A percentile compares a stretch with the other conserved stretches of the same genome.
Conservation (phyloP, 805 yeast genomes). For the Schwanniomyces pseudopolymorphus region DNA sequence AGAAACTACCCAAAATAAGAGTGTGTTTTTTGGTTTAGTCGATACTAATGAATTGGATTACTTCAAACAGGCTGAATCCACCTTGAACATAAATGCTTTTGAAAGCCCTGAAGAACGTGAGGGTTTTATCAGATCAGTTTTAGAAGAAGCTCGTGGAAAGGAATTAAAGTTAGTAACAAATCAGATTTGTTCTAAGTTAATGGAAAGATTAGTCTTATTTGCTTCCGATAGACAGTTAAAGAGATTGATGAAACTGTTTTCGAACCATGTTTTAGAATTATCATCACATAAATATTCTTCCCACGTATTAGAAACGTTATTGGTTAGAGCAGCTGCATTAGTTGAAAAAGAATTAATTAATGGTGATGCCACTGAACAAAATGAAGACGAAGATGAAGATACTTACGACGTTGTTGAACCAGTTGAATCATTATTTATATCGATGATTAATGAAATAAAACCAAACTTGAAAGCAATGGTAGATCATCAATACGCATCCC, state of each 20-base stretch:
- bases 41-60: constrained; percentile 85
- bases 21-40: constrained; percentile 75
- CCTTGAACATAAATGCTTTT: constrained; percentile 78
- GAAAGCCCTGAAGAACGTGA: constrained; percentile 67
- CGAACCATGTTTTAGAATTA: constrained; percentile 72
- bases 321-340: constrained; percentile 71
- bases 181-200: constrained; percentile 89
- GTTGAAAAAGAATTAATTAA: constrained; percentile 68
- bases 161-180: constrained; percentile 91
- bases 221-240: constrained; percentile 67
- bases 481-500: constrained; percentile 82
- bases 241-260: constrained; percentile 61
- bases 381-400: constrained; percentile 30
- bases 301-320: constrained; percentile 85
- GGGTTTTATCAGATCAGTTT: constrained; percentile 72
- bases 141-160: constrained; percentile 85
- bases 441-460: constrained; percentile 65
- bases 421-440: constrained; percentile 65
- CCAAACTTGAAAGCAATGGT: constrained; percentile 62
- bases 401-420: constrained; percentile 44
- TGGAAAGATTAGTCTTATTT: constrained; percentile 78
- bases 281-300: constrained; percentile 89
- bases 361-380: constrained; percentile 32
- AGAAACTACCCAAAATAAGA: constrained; percentile 9
- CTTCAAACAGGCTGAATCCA: constrained; percentile 89